These are phyloP conservation scores for Cutaneotrichosporon cutaneum DNA, from an alignment of 1,284 basidiomycete genomes.

Conservation along the genomic window DNA sequence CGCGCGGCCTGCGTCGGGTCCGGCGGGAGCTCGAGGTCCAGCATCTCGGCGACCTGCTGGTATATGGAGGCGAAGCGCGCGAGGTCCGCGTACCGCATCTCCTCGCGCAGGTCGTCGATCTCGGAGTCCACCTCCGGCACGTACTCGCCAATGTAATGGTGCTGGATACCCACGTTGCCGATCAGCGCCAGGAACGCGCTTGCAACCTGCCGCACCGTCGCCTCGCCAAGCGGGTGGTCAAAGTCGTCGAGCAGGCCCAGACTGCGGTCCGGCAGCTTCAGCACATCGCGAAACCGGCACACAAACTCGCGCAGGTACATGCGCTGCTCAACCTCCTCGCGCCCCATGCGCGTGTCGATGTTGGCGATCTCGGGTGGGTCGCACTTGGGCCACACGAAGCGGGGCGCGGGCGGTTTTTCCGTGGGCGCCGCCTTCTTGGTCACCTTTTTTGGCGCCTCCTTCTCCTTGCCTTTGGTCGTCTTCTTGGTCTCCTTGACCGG, in stretches of 20 bases:
- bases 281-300: constrained; percentile 34
- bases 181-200: constrained; percentile 42
- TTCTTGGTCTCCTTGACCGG: constrained; percentile 10
- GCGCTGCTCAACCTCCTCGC: constrained; percentile 38
- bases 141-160: not conserved
- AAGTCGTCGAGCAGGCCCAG: constrained; percentile 46
- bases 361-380: constrained; percentile 37
- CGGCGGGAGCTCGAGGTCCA: constrained; percentile 28
- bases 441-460: constrained; percentile 7
- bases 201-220: constrained; percentile 38
- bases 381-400: constrained; percentile 14
- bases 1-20: constrained; percentile 12
- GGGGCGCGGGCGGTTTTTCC: not conserved
- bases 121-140: not conserved
- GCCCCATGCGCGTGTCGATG: constrained; percentile 33
- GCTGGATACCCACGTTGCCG: constrained; percentile 13
- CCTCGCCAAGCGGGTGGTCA: constrained; percentile 44
- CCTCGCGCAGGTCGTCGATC: constrained; percentile 34
- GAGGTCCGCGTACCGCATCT: constrained; percentile 46
- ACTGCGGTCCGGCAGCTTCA: constrained; percentile 40
- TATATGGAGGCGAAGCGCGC: constrained; percentile 40
- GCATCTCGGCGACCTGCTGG: constrained; percentile 25
- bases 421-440: constrained; percentile 21
- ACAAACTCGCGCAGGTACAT: constrained; percentile 47
- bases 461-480: constrained; percentile 12